phyloP scores from a whole-genome alignment of 805 yeast genomes.

The Lipomyces spencermartinsiae region DNA sequence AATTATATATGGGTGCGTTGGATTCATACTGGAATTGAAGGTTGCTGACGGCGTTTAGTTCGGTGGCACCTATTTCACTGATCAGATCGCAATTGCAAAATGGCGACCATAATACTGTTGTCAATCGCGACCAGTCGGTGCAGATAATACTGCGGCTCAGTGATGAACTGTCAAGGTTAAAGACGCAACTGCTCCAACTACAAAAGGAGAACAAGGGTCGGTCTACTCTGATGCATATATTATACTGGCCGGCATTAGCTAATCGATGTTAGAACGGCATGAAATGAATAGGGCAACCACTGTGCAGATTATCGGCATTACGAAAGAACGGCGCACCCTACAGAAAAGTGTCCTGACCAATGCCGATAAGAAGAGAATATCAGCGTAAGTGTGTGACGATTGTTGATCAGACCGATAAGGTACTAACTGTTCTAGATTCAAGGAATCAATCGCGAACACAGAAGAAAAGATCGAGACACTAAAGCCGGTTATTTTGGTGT shows the following conservation, averaged over 20 bases:
- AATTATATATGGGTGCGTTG: not conserved
- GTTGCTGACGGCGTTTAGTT: not conserved
- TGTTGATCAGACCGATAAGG: not conserved
- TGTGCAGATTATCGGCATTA: not conserved
- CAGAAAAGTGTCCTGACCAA: not conserved
- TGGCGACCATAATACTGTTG: not conserved
- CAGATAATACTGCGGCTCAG: slow-evolving; percentile 3
- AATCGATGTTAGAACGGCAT: not conserved
- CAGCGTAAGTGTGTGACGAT: not conserved
- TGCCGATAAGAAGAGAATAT: slow-evolving; percentile 3
- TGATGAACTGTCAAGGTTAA: slow-evolving; percentile 13
- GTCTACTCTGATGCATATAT: not conserved
- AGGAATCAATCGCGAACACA: slow-evolving; percentile 6
- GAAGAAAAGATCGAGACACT: slow-evolving; percentile 23
- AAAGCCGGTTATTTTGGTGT: slow-evolving; percentile 28
- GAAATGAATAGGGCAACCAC: not conserved
- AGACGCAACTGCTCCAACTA: slow-evolving; percentile 3
- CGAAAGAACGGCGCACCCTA: not conserved
- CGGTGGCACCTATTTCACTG: not conserved
- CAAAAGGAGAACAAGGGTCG: slow-evolving; percentile 12
- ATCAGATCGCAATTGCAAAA: not conserved
- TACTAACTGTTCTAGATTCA: slow-evolving; percentile 1
- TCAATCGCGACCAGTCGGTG: slow-evolving; percentile 11
- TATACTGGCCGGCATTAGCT: not conserved
- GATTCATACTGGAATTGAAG: not conserved